These are phyloP conservation scores for Tulasnella sp. DNA, from an alignment of 768 basidiomycete genomes.

Conservation along the genomic window DNA sequence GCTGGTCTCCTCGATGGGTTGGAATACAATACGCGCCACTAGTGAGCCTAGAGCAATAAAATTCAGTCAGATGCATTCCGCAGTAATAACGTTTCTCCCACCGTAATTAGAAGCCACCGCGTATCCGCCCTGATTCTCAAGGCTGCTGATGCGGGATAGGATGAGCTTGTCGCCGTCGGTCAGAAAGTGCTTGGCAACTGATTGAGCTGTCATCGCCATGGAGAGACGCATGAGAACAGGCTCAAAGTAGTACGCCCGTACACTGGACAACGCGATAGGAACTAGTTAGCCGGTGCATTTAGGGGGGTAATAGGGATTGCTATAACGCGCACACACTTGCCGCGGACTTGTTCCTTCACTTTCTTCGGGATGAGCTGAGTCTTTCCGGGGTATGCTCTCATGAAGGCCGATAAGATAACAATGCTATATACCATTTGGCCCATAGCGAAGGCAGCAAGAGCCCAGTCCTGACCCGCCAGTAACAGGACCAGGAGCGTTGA, in stretches of 20 bases:
- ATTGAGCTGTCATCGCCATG: constrained; percentile 77
- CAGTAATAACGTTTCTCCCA: constrained; percentile 23
- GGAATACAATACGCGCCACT: constrained; percentile 84
- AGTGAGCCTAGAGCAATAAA: constrained; percentile 45
- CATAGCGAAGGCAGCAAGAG: constrained; percentile 72
- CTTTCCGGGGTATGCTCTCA: constrained; percentile 34
- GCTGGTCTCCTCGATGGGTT: constrained; percentile 89
- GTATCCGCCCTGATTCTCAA: constrained; percentile 74
- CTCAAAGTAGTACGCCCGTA: constrained; percentile 32
- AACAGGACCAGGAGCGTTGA: constrained; percentile 59
- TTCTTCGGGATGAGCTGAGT: constrained; percentile 28
- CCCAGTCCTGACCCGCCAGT: constrained; percentile 33
- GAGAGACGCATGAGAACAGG: constrained; percentile 48
- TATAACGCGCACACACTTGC: constrained; percentile 25
- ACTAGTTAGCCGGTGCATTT: too few relatives aligned
- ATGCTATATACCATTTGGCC: constrained; percentile 73
- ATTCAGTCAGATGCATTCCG: not conserved
- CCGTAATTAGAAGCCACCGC: constrained; percentile 95
- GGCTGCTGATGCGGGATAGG: constrained; percentile 70
- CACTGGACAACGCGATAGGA: too few relatives aligned
- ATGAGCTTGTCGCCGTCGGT: constrained; percentile 94
- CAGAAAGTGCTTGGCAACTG: constrained; percentile 83
- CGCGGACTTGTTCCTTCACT: constrained; percentile 21
- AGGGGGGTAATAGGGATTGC: not conserved
- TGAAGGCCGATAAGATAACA: constrained; percentile 47